Evolutionary conservation across 208 protist genomes (phyloP).

Genomic region (Phytomonas sp.): DNA sequence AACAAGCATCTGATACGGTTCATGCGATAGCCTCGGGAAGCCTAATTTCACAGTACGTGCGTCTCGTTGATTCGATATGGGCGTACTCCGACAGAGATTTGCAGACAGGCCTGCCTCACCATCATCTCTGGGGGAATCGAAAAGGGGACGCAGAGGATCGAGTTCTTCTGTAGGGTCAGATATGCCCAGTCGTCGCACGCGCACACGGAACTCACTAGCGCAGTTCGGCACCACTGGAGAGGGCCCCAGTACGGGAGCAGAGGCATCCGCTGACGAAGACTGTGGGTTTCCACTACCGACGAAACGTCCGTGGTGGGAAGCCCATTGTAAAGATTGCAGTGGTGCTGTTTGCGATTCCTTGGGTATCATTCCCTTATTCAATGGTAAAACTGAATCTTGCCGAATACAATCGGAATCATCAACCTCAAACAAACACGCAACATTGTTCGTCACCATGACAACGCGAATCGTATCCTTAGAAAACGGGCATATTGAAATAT

Average conservation of each 20-base stretch:
- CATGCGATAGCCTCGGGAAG: neutral
- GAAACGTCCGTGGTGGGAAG: neutral
- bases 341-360: neutral
- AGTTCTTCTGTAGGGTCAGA: neutral
- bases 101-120: neutral
- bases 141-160: neutral
- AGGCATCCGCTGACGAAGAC: neutral
- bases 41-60: neutral
- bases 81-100: neutral
- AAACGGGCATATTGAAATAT: constrained; percentile 38
- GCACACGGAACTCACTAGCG: neutral
- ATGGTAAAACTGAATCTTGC: constrained; percentile 9
- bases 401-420: constrained; percentile 34
- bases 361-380: neutral
- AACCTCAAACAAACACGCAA: constrained; percentile 35
- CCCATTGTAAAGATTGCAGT: neutral
- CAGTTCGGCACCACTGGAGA: neutral
- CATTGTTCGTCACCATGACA: constrained; percentile 29
- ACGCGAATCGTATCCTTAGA: constrained; percentile 32
- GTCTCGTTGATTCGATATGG: neutral
- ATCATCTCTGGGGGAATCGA: neutral
- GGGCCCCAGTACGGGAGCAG: neutral
- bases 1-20: neutral
- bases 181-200: neutral
- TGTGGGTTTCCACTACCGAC: neutral